These are phyloP conservation scores for Thielaviopsis punctulata DNA, from an alignment of 2,329 filamentous ascomycete genomes.

Conservation along the genomic window DNA sequence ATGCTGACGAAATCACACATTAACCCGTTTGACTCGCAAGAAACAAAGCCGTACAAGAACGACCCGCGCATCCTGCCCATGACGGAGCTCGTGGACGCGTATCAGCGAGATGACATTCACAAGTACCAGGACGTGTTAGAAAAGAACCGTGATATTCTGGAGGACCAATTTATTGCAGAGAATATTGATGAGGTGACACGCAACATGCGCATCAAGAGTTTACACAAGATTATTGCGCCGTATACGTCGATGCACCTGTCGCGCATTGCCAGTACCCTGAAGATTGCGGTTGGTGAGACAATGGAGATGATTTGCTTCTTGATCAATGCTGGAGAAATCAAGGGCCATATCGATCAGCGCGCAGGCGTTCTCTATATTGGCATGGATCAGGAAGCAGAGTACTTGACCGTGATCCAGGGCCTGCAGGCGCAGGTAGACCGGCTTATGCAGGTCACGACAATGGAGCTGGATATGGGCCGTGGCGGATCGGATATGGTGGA, in stretches of 20 bases:
- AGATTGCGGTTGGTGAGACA: constrained; percentile 70
- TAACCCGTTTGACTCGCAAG: constrained; percentile 96
- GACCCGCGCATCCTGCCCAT: constrained; percentile 91
- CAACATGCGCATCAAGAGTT: constrained; percentile 92
- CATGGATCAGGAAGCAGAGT: constrained; percentile 54
- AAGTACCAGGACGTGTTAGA: constrained; percentile 76
- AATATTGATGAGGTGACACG: constrained; percentile 98
- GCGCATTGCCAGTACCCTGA: constrained; percentile 78
- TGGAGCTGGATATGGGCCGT: constrained; percentile 42
- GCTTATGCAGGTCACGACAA: constrained; percentile 56
- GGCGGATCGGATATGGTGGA: background rate
- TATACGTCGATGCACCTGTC: constrained; percentile 81
- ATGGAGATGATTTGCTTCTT: constrained; percentile 92
- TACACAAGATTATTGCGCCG: constrained; percentile 81
- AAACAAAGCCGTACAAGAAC: constrained; percentile 95
- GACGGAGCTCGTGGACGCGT: constrained; percentile 92
- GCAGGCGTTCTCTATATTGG: constrained; percentile 68
- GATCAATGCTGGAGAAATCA: constrained; percentile 76
- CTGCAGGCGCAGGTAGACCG: constrained; percentile 54
- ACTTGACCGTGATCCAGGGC: constrained; percentile 52
- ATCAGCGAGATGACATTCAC: constrained; percentile 88
- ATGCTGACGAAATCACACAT: constrained; percentile 99
- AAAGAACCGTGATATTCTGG: constrained; percentile 73
- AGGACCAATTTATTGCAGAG: constrained; percentile 90
- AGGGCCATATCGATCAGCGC: constrained; percentile 79